Evolutionary conservation across 495 filamentous ascomycete genomes (phyloP), one percentile per base, ranked within the genome.

Genomic region (Lophium mytilinum): DNA sequence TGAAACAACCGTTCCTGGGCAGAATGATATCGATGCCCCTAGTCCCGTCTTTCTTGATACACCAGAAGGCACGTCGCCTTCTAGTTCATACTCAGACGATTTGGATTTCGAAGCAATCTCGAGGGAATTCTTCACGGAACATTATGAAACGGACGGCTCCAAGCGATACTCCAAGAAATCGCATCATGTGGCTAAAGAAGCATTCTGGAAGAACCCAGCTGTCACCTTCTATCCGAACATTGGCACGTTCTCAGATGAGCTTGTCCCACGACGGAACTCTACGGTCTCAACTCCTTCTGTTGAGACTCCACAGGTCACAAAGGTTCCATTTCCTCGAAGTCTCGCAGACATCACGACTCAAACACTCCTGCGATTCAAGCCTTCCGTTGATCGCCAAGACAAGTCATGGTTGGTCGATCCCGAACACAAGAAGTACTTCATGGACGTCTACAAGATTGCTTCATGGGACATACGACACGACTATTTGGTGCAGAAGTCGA

Each of bases 201-300:
- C 24, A 30, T 30, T 30, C 24, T 30, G 24, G 24, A 30, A 30
- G 24, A 30, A 30, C 24, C 72, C 78, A 7, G 62, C 60, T 19
- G 75, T 79, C 37, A 43, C 50, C 3, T 77, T 78, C 59, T 66
- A 79, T 51, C 17, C 63, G 1, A 42, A 50, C 7, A 72, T 60
- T 40, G 77, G 78, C 14, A 81, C 77, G 9, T 81, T 79, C 57
- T 69, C 69, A 17, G 61, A 48, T 34, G 53, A 61, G 18, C 62
- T 62, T 46, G 55, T 50, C 10, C 52, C 60, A 6, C 6, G 35
- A 21, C 18, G 49, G 40, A 50, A 58, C 12, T 46, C 49, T 14
- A 47, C 42, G 24, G 39, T 49, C 11, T 17, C 30, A 2, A 33
- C 37, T 35, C 35, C 40, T 40, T 21, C 30, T 10, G 9, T 24